phyloP scores from a whole-genome alignment of 257 asterid species.

The Solanum corneliomulleri region DNA sequence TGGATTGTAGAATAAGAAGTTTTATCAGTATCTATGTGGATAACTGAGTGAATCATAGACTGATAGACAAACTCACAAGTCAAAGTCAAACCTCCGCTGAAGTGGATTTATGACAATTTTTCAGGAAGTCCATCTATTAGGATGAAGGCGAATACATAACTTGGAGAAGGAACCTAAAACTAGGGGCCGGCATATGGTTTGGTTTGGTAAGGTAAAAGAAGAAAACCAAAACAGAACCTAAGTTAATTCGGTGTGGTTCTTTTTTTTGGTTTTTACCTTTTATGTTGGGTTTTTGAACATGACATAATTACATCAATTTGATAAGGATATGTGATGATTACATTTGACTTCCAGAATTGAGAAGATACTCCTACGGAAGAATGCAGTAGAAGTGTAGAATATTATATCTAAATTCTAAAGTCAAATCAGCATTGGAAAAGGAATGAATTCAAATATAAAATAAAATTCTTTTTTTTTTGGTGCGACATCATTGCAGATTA shows the following conservation, averaged over 20 bases:
- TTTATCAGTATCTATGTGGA: background rate
- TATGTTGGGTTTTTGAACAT: background rate
- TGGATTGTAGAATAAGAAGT: slow-evolving; percentile 1
- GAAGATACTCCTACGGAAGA: background rate
- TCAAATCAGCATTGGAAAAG: background rate
- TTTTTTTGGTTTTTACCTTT: background rate
- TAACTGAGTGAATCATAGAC: background rate
- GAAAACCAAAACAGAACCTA: background rate
- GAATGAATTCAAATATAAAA: background rate
- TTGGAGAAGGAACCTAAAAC: background rate
- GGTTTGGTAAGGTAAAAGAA: background rate
- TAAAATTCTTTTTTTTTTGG: background rate
- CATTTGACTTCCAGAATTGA: background rate
- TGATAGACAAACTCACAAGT: background rate
- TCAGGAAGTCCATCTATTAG: background rate
- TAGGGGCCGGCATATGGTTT: background rate
- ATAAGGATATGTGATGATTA: background rate
- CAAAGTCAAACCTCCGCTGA: background rate
- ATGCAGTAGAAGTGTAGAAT: background rate
- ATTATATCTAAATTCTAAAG: background rate
- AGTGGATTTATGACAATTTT: background rate
- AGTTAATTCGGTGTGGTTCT: background rate
- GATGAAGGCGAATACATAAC: background rate
- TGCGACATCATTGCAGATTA: background rate
- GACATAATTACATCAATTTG: background rate